Evolutionary conservation across 75 land plant species (phyloP).

Genomic region (Chamaecyparis obtusa): DNA sequence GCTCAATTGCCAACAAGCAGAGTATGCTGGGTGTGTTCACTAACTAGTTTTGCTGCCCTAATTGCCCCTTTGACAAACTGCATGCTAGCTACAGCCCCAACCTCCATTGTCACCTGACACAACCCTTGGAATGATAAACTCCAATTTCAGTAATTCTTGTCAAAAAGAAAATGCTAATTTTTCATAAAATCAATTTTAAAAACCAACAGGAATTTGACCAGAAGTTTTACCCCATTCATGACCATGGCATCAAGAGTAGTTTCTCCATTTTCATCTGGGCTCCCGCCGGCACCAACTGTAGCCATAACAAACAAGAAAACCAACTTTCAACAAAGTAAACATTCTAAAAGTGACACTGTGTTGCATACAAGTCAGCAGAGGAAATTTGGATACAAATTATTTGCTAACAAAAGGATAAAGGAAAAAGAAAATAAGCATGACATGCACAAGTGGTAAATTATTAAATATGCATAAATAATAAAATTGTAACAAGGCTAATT

Average conservation of each 20-base stretch:
- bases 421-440: not conserved
- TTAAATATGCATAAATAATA: not conserved
- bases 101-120: constrained; percentile 87
- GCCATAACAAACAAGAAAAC: not conserved
- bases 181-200: not conserved
- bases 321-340: constrained; percentile 6
- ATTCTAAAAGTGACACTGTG: not conserved
- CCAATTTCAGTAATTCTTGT: not conserved
- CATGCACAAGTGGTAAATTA: not conserved
- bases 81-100: constrained; percentile 94
- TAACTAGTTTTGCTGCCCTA: constrained; percentile 80
- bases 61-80: constrained; percentile 84
- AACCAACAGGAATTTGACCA: not conserved
- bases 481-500: not conserved
- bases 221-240: constrained; percentile 90
- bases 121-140: constrained; percentile 36
- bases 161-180: not conserved
- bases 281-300: constrained; percentile 96
- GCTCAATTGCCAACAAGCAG: constrained; percentile 93
- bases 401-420: not conserved
- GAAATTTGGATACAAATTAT: not conserved
- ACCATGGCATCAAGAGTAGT: constrained; percentile 95
- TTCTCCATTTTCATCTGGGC: constrained; percentile 98
- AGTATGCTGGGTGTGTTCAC: constrained; percentile 86
- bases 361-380: not conserved